These are phyloP conservation scores for Trapa bicornis DNA, from an alignment of 345 rosid species.

Conservation along the genomic window DNA sequence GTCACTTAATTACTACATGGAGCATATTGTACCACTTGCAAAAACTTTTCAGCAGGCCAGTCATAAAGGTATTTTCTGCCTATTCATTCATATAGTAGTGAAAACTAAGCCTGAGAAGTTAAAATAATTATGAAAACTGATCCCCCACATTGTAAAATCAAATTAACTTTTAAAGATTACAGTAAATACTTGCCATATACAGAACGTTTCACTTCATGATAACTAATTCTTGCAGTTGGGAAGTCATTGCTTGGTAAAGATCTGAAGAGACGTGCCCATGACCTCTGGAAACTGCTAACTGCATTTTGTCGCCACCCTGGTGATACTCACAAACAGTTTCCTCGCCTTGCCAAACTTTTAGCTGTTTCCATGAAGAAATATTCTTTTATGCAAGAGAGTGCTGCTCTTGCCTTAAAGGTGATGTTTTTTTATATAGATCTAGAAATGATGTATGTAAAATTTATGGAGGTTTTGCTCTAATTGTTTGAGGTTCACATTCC, in stretches of 20 bases:
- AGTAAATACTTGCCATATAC: background rate
- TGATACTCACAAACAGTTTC: constrained; percentile 40
- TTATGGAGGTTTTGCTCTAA: background rate
- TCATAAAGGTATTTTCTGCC: constrained; percentile 40
- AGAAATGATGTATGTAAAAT: background rate
- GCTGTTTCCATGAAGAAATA: constrained; percentile 39
- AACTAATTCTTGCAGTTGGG: constrained; percentile 31
- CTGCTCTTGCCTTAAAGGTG: constrained; percentile 69
- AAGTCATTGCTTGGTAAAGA: constrained; percentile 42
- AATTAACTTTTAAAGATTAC: background rate
- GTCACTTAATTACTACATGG: constrained; percentile 63
- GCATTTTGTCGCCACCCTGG: constrained; percentile 69
- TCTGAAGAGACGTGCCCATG: constrained; percentile 53
- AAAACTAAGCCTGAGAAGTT: background rate
- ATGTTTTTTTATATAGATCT: constrained; percentile 1
- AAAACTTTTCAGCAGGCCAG: constrained; percentile 44
- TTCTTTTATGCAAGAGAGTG: constrained; percentile 51
- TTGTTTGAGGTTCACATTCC: background rate
- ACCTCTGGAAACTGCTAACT: constrained; percentile 61
- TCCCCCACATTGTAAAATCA: background rate
- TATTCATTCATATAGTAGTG: background rate
- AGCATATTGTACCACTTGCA: constrained; percentile 78
- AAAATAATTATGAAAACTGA: background rate
- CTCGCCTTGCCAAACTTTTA: constrained; percentile 50
- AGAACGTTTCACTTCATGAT: background rate